Evolutionary conservation across 2,329 filamentous ascomycete species (phyloP).

Genomic region (Aspergillus persii): DNA sequence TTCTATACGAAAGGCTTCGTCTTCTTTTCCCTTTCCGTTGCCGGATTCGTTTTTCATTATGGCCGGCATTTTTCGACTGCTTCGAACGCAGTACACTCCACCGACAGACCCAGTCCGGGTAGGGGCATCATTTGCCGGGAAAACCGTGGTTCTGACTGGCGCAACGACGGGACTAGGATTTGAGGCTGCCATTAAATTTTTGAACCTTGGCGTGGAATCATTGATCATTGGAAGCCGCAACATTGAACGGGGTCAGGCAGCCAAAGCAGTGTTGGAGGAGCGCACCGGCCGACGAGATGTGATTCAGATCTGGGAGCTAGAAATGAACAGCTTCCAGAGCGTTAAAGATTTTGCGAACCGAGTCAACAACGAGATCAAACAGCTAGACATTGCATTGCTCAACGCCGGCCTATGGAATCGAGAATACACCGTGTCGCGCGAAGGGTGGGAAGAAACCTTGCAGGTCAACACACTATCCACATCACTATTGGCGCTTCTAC

Average conservation of each 20-base stretch:
- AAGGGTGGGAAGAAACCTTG: conserved; percentile 53
- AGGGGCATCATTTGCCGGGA: conserved; percentile 41
- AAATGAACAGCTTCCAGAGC: conserved; percentile 47
- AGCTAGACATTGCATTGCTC: conserved; percentile 46
- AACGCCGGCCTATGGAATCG: conserved; percentile 47
- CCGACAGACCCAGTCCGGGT: conserved; percentile 35
- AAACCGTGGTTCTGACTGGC: conserved; percentile 51
- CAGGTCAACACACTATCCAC: conserved; percentile 61
- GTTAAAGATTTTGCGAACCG: conserved; percentile 44
- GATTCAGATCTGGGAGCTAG: conserved; percentile 47
- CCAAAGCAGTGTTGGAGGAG: conserved; percentile 40
- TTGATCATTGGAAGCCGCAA: conserved; percentile 50
- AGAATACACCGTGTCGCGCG: conserved; percentile 34
- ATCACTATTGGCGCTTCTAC: conserved; percentile 51
- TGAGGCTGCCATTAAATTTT: conserved; percentile 50
- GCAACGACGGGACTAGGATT: conserved; percentile 52
- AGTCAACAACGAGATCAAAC: conserved; percentile 34
- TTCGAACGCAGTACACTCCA: conserved; percentile 32
- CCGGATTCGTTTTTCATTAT: conserved; percentile 14
- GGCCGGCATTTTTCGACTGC: conserved; percentile 29
- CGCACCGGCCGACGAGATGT: conserved; percentile 30
- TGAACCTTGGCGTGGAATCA: conserved; percentile 40
- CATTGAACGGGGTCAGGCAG: conserved; percentile 40
- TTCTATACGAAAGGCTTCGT: not conserved
- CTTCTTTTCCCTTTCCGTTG: not conserved